These are phyloP conservation scores for Coniosporium apollinis DNA, from an alignment of 495 filamentous ascomycete genomes.

Conservation along the genomic window DNA sequence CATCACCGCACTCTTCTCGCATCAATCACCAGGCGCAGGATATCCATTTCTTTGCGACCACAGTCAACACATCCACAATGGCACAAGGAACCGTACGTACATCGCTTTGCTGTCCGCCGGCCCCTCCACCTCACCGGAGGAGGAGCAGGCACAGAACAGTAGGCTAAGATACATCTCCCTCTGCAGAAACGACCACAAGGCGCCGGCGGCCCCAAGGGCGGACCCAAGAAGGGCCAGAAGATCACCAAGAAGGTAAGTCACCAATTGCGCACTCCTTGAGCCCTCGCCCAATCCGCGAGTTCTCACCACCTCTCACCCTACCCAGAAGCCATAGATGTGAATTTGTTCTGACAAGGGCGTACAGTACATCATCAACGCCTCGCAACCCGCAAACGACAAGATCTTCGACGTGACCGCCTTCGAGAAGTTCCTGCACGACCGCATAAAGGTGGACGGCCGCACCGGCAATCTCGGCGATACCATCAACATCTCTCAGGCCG, in stretches of 20 bases:
- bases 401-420: slow-evolving; percentile 98
- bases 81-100: slow-evolving; percentile 60
- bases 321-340: background rate
- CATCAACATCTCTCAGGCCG: slow-evolving; percentile 74
- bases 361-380: slow-evolving; percentile 97
- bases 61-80: slow-evolving; percentile 29
- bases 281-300: no score
- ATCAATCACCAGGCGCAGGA: no score
- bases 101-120: slow-evolving; percentile 69
- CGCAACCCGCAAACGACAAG: slow-evolving; percentile 94
- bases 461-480: slow-evolving; percentile 93
- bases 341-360: background rate
- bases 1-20: no score
- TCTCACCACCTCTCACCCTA: no score
- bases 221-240: slow-evolving; percentile 48
- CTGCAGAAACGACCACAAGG: slow-evolving; percentile 38
- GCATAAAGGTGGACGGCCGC: slow-evolving; percentile 98
- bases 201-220: slow-evolving; percentile 32
- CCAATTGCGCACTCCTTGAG: no score
- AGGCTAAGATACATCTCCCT: slow-evolving; percentile 58
- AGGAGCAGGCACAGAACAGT: slow-evolving; percentile 49
- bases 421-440: slow-evolving; percentile 99
- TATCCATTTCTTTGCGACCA: slow-evolving; percentile 50
- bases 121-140: slow-evolving; percentile 17
- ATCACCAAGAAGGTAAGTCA: slow-evolving; percentile 48